Percentiles rank a stretch among this genome's conserved stretches.
Evolutionary conservation across 1,284 basidiomycete species (phyloP).

Genomic region (Leccinum variabile): DNA sequence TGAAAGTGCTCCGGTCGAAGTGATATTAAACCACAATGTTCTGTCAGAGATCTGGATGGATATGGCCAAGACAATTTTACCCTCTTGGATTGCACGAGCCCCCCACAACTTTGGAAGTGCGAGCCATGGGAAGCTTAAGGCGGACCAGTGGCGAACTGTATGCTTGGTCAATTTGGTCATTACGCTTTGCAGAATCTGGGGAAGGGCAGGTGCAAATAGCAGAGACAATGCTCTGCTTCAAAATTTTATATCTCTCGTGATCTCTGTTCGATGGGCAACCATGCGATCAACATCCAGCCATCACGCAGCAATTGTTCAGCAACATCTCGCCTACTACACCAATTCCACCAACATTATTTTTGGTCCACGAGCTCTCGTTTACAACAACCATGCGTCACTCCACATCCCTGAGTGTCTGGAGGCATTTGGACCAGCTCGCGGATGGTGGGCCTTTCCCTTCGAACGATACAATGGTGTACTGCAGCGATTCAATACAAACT

Average conservation of each 20-base stretch:
- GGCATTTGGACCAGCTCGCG: neutral
- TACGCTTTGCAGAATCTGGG: neutral
- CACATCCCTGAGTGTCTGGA: neutral
- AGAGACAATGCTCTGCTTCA: neutral
- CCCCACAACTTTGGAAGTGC: conserved; percentile 2
- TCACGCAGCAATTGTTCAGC: neutral
- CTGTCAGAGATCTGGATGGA: neutral
- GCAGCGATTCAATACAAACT: neutral
- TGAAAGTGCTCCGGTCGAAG: neutral
- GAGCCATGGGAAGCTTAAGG: conserved; percentile 13
- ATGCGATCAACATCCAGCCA: neutral
- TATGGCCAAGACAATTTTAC: neutral
- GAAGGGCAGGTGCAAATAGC: conserved; percentile 6
- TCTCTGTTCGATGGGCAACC: neutral
- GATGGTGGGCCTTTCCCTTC: neutral
- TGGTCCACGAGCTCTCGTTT: too few species aligned
- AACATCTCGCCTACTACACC: too few species aligned
- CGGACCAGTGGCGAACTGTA: conserved; percentile 1
- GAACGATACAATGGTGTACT: neutral
- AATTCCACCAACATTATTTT: too few species aligned
- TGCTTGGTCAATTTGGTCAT: neutral
- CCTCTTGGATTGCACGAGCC: conserved; percentile 3
- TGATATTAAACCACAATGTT: neutral
- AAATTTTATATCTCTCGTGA: neutral
- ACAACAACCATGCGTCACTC: neutral